These are phyloP conservation scores for Circinella minor DNA, from an alignment of 371 early-diverging fungal genomes.

Conservation along the genomic window DNA sequence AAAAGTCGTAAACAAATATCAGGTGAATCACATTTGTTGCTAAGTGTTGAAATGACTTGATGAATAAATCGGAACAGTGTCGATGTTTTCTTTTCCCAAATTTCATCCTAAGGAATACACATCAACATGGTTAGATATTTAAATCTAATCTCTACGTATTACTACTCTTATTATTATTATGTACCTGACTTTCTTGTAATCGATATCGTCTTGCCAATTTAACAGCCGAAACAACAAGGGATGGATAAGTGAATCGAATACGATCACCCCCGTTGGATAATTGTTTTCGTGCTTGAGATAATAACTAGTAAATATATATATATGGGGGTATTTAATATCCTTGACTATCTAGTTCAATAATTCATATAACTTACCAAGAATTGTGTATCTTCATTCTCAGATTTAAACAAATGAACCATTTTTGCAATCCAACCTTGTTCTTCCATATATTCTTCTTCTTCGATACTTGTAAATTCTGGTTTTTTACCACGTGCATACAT, in stretches of 20 bases:
- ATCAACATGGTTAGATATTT: background rate
- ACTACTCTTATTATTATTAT: background rate
- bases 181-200: constrained; percentile 44
- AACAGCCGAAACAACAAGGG: constrained; percentile 74
- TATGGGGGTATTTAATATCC: too few species aligned
- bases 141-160: background rate
- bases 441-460: constrained; percentile 75
- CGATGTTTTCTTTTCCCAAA: constrained; percentile 67
- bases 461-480: constrained; percentile 43
- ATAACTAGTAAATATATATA: constrained; percentile 41
- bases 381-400: constrained; percentile 73
- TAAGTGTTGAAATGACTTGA: constrained; percentile 72
- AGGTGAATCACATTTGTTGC: constrained; percentile 69
- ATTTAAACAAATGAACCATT: constrained; percentile 79
- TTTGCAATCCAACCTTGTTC: constrained; percentile 87
- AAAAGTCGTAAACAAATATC: constrained; percentile 81
- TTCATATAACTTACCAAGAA: constrained; percentile 58
- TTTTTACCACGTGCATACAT: constrained; percentile 24
- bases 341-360: too few species aligned
- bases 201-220: constrained; percentile 70
- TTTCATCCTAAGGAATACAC: constrained; percentile 41
- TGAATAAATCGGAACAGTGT: constrained; percentile 77
- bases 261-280: constrained; percentile 85
- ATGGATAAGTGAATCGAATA: constrained; percentile 86
- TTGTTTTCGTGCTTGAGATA: constrained; percentile 80